Evolutionary conservation across 345 rosid genomes (phyloP), one percentile per base, ranked within the genome.

Genomic region (Gossypium longicalyx): DNA sequence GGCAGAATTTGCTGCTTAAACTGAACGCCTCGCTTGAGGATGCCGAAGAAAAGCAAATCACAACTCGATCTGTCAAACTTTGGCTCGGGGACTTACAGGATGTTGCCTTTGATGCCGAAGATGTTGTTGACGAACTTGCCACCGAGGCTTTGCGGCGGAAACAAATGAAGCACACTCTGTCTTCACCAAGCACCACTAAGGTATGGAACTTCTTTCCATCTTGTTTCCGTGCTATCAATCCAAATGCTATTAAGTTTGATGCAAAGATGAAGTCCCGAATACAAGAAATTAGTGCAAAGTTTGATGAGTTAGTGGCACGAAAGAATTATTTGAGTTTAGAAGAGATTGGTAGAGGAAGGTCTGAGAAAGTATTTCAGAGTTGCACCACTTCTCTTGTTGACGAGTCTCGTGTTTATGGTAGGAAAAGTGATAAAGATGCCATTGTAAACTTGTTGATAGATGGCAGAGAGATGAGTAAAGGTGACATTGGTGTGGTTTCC

Each of bases 71-170:
- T 0, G 81, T 81, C 47, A 23, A 17, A 29, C 44, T 1, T 0
- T 81, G 87, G 84, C 58, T 81, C 20, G 22, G 19, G 2, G 81
- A 79, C 7, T 70, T 77, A 13, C 23, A 43, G 48, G 49, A 74
- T 54, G 41, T 79, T 71, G 81, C 82, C 17, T 81, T 77, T 17
- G 79, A 81, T 56, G 29, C 67, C 0, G 81, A 81, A 2, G 84
- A 79, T 12, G 20, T 83, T 0, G 56, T 79, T 10, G 83, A 79
- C 7, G 83, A 77, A 44, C 49, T 81, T 2, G 9, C 64, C 47
- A 47, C 72, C 2, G 70, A 75, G 49, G 47, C 25, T 3, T 13
- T 19, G 41, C 73, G 27, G 3, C 59, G 69, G 51, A 49, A 71
- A 23, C 65, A 45, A 17, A 9, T 48, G 57, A 57, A 29, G 57